Base-by-base conservation (phyloP, 2,329 filamentous ascomycete genomes). In the Neocatenulostroma microsporum region DNA sequence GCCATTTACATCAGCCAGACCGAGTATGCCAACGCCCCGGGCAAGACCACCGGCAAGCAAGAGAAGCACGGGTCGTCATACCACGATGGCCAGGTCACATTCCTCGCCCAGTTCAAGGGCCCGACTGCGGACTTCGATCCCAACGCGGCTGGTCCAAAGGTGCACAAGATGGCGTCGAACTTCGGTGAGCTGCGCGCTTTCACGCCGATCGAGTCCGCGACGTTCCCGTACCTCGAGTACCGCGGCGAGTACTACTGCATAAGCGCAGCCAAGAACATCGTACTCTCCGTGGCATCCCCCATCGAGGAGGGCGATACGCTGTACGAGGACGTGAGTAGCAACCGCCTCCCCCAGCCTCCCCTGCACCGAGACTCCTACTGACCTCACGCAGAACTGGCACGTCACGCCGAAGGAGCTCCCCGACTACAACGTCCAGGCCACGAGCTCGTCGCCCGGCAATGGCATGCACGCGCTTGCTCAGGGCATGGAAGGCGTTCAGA, bases 211-310 rank as follows among this genome's bases (percentile, higher is more conserved):
- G 24, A 43, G 19, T 33, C 33, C 5, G 28, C 32, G 6, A 28
- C 25, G 12, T 35, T 31, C 18, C 47, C 43, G 12, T 34, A 35
- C 13, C 38, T 47, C 31, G 38, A 42, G 21, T 58, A 52, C 44
- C 50, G 53, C 17, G 48, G 49, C 13, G 55, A 58, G 39, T 57
- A 49, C 42, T 42, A 35, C 39, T 44, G 39, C 24, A 47, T 56
- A 35, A 40, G 36, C 2, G 35, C 19, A 5, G 54, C 54, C 15
- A 46, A 45, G 31, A 26, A 37, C n/a, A n/a, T n/a, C n/a, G n/a
- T n/a, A n/a, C n/a, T n/a, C n/a, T n/a, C n/a, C n/a, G n/a, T n/a
- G n/a, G n/a, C n/a, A n/a, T n/a, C n/a, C n/a, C n/a, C n/a, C n/a
- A n/a, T n/a, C n/a, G n/a, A n/a, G n/a, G n/a, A n/a, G n/a, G n/a